These are phyloP conservation scores for Crassisporium funariophilum DNA, from an alignment of 768 basidiomycete genomes.

Conservation along the genomic window DNA sequence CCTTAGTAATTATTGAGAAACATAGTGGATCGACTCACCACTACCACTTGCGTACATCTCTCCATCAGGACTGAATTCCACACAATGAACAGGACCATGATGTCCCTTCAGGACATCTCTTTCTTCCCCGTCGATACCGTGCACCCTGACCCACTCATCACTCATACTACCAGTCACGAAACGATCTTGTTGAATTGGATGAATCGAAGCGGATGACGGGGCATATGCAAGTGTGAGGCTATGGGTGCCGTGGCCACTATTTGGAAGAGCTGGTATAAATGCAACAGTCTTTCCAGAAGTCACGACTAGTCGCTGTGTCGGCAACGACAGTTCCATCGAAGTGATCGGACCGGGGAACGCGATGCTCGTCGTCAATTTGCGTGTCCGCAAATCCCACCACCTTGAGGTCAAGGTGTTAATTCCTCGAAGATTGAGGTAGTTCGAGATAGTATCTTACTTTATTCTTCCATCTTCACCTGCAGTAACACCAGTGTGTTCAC, in stretches of 20 bases:
- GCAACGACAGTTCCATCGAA: conserved; percentile 89
- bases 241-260: conserved; percentile 62
- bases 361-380: conserved; percentile 68
- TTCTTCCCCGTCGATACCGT: conserved; percentile 89
- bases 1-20: conserved; percentile 9
- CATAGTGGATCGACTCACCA: conserved; percentile 55
- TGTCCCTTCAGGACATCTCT: conserved; percentile 92
- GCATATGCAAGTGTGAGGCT: conserved; percentile 80
- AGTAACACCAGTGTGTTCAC: conserved; percentile 82
- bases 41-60: conserved; percentile 98
- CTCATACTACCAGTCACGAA: conserved; percentile 89
- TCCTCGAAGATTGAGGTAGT: conserved; percentile 6
- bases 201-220: conserved; percentile 93
- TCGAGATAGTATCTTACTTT: conserved; percentile 55
- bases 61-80: conserved; percentile 93
- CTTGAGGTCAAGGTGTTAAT: conserved; percentile 40
- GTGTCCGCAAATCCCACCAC: conserved; percentile 95
- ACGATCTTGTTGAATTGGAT: conserved; percentile 83
- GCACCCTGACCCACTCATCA: conserved; percentile 97
- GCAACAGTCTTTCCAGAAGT: conserved; percentile 92
- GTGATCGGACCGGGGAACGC: conserved; percentile 81
- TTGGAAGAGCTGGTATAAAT: conserved; percentile 80
- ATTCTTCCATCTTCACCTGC: conserved; percentile 92
- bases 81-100: conserved; percentile 95
- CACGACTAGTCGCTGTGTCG: conserved; percentile 82